phyloP scores from a whole-genome alignment of 352 stramenopile genomes.

The Phytopythium chamaehyphon region DNA sequence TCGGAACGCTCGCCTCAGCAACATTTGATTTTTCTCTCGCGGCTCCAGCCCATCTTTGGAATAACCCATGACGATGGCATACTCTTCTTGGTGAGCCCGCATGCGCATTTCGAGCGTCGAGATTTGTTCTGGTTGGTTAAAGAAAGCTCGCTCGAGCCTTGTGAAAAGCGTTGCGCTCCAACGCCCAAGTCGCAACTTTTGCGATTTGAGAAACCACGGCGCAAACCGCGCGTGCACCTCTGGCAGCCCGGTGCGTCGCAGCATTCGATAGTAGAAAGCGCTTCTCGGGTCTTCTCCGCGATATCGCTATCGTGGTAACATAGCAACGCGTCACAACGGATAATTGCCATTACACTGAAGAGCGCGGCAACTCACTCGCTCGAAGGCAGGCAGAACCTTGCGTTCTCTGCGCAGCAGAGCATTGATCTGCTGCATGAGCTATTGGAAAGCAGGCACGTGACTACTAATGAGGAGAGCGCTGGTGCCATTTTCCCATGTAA shows the following conservation, averaged over 20 bases:
- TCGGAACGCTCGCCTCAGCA: constrained; percentile 63
- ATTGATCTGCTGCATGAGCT: constrained; percentile 76
- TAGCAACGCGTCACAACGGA: too few relatives aligned
- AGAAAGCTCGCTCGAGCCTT: constrained; percentile 62
- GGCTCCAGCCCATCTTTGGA: constrained; percentile 19
- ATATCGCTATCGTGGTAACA: constrained; percentile 30
- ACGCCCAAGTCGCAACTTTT: constrained; percentile 62
- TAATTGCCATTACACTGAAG: too few relatives aligned
- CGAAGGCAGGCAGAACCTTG: constrained; percentile 39
- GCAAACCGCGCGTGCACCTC: constrained; percentile 71
- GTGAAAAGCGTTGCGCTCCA: constrained; percentile 68
- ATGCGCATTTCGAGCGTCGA: constrained; percentile 65
- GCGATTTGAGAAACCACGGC: constrained; percentile 77
- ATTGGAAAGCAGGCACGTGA: neutral
- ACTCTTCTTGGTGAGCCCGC: constrained; percentile 43
- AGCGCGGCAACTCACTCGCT: constrained; percentile 29
- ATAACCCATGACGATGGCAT: constrained; percentile 26
- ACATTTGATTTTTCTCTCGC: constrained; percentile 46
- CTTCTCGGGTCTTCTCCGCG: constrained; percentile 65
- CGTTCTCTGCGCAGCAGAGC: constrained; percentile 55
- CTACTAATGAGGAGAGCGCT: neutral
- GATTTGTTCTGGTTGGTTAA: constrained; percentile 39
- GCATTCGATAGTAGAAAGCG: constrained; percentile 76
- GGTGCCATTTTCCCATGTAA: neutral
- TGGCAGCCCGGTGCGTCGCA: constrained; percentile 59